Conservation (phyloP, 1,284 basidiomycete species). For the Quambalaria eucalypti region DNA sequence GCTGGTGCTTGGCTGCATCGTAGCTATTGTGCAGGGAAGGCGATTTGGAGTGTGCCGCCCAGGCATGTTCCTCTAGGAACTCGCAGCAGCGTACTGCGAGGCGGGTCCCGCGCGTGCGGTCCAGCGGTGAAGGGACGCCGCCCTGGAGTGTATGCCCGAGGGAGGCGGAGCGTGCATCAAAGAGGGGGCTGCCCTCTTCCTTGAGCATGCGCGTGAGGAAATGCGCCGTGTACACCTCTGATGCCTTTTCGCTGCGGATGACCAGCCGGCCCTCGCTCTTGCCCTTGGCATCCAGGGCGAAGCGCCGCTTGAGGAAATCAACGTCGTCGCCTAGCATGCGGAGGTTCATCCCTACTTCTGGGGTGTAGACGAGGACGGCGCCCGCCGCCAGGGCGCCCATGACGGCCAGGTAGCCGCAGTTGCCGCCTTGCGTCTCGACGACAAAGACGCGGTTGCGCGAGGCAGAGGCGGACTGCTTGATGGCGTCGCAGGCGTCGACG, state of each 20-base stretch:
- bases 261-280: conserved; percentile 86
- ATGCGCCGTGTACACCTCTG: conserved; percentile 80
- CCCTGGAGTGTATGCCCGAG: conserved; percentile 95
- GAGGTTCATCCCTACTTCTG: conserved; percentile 78
- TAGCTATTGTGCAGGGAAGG: background rate
- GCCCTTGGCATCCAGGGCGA: conserved; percentile 74
- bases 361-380: conserved; percentile 85
- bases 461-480: conserved; percentile 93
- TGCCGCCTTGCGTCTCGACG: conserved; percentile 94
- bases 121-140: conserved; percentile 83
- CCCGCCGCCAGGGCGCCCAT: conserved; percentile 91
- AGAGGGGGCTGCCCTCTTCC: conserved; percentile 82
- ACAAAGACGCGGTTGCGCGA: conserved; percentile 92
- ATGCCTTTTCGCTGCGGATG: conserved; percentile 72
- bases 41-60: conserved; percentile 8
- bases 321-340: conserved; percentile 75
- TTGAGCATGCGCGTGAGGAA: conserved; percentile 87
- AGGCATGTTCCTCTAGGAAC: conserved; percentile 65
- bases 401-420: conserved; percentile 88
- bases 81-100: conserved; percentile 84
- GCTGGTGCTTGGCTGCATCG: conserved; percentile 17
- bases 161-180: conserved; percentile 85
- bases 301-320: conserved; percentile 77
- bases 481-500: conserved; percentile 94
- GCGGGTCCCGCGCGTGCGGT: conserved; percentile 81